Base-by-base conservation (phyloP, 73 alveolate species). In the Stentor roeselii region DNA sequence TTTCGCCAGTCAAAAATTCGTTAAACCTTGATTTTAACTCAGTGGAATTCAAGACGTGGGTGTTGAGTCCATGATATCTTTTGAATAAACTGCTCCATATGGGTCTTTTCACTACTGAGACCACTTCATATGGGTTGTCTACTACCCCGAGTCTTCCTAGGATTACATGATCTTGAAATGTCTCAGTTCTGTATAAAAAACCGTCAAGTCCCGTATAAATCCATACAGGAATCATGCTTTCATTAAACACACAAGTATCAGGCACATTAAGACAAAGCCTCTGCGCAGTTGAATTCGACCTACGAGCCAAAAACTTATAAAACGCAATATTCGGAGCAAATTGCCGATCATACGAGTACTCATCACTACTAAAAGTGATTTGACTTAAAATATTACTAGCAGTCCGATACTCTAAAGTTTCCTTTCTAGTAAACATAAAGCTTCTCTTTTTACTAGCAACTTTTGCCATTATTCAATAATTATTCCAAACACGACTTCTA, bases 221-320 rank as follows among this genome's bases (percentile, higher is more conserved):
- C 99, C 99, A 97, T 88, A 96, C 96, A 21, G 89, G 60, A 59
- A 93, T 89, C 89, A 90, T 95, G 15, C 87, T 67, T 82, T 97
- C 99, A 92, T 97, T 97, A 75, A 95, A 91, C 35, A 97, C 98
- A 4, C 95, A 89, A 21, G 99, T 97, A 86, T 97, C 99, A 40
- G 99, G 99, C 4, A 96, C 88, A 93, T 93, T 91, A 34, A 96
- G 77, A 92, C 93, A 91, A 74, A 96, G 88, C 86, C 94, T 95
- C 36, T 87, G 84, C 34, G 83, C 83, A 39, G 91, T 93, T 35
- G 91, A 60, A 76, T 93, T 94, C 34, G 80, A 94, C 61, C 90
- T 89, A 82, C 89, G 89, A 31, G 97, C 96, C 32, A 94, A 84
- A 84, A 86, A 94, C 89, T 94, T 94, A 83, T 90, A 94, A 90